These are phyloP conservation scores for Lipomyces orientalis DNA, from an alignment of 805 yeast species.

Conservation along the genomic window DNA sequence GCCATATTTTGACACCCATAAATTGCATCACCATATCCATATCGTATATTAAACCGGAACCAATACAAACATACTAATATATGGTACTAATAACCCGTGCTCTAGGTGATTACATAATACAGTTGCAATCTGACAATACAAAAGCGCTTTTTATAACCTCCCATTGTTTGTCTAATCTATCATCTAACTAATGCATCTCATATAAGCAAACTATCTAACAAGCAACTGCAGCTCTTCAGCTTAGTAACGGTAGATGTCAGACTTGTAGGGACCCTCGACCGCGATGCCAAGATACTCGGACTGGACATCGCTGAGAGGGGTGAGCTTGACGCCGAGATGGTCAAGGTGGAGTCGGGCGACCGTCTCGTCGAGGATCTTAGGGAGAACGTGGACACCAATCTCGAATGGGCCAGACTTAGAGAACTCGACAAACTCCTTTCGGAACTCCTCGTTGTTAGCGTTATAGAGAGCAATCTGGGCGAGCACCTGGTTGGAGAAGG, in stretches of 20 bases:
- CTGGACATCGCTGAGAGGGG: constrained; percentile 77
- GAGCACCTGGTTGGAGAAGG: constrained; percentile 98
- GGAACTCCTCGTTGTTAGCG: constrained; percentile 80
- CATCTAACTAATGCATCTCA: background rate
- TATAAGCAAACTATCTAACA: background rate
- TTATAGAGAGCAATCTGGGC: constrained; percentile 98
- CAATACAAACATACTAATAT: background rate
- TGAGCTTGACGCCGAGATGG: constrained; percentile 89
- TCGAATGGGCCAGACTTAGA: constrained; percentile 89
- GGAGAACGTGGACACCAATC: constrained; percentile 92
- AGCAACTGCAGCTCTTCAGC: constrained; percentile 6
- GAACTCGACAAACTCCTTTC: constrained; percentile 82
- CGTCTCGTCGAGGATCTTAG: constrained; percentile 98
- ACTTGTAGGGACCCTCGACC: constrained; percentile 94
- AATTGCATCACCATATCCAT: background rate
- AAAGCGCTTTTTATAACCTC: background rate
- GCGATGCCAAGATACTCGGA: constrained; percentile 94
- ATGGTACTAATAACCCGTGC: background rate
- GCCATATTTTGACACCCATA: background rate
- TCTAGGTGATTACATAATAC: background rate
- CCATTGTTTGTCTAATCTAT: background rate
- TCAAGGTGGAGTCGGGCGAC: constrained; percentile 96
- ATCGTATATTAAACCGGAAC: background rate
- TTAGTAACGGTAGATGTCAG: constrained; percentile 97
- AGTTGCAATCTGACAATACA: background rate